These are phyloP conservation scores for Canavalia gladiata DNA, from an alignment of 306 rosid genomes.

Conservation along the genomic window DNA sequence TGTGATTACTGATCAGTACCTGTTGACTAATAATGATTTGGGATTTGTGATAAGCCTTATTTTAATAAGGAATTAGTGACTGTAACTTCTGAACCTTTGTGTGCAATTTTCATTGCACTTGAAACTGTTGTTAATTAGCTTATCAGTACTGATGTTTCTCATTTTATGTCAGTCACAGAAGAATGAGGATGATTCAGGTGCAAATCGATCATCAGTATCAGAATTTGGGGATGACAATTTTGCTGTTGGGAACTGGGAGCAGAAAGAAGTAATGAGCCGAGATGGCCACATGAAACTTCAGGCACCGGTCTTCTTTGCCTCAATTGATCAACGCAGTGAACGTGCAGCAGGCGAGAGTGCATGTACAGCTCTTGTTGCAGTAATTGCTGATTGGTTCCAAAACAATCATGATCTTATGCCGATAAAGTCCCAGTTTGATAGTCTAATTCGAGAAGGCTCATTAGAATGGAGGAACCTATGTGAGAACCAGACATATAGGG, in stretches of 20 bases:
- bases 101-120: slow-evolving; percentile 36
- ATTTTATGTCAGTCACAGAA: slow-evolving; percentile 64
- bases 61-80: slow-evolving; percentile 10
- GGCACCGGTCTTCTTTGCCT: slow-evolving; percentile 91
- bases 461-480: slow-evolving; percentile 95
- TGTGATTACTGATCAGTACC: slow-evolving; percentile 15
- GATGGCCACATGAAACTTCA: slow-evolving; percentile 94
- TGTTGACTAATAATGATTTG: slow-evolving; percentile 6
- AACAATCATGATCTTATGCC: slow-evolving; percentile 83
- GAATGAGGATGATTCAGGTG: slow-evolving; percentile 84
- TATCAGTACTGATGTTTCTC: slow-evolving; percentile 38
- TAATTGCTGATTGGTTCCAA: slow-evolving; percentile 96
- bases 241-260: slow-evolving; percentile 94
- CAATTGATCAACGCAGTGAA: slow-evolving; percentile 97
- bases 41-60: background rate
- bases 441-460: slow-evolving; percentile 95
- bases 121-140: slow-evolving; percentile 33
- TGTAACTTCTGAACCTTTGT: slow-evolving; percentile 24
- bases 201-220: slow-evolving; percentile 82
- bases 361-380: slow-evolving; percentile 97
- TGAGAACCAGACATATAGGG: slow-evolving; percentile 78
- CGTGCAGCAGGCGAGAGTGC: slow-evolving; percentile 99
- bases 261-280: slow-evolving; percentile 85
- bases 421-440: slow-evolving; percentile 93
- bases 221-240: slow-evolving; percentile 98